Conservation (phyloP, 1,284 basidiomycete genomes). For the Ganoderma multipileum region DNA sequence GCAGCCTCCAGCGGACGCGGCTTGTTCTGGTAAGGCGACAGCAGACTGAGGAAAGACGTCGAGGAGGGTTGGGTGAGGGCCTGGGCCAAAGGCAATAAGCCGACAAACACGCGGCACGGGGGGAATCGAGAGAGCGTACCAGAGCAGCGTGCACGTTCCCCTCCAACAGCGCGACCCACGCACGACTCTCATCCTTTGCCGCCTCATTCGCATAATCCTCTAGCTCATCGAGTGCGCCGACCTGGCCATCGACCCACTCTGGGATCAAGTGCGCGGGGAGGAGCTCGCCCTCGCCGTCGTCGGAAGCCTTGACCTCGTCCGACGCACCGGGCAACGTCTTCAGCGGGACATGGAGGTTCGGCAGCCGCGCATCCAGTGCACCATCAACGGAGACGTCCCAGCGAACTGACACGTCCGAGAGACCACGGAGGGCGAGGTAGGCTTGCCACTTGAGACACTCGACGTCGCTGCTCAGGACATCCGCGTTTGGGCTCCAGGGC, state of each 20-base stretch:
- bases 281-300: conserved; percentile 52
- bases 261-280: conserved; percentile 72
- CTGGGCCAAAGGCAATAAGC: conserved; percentile 45
- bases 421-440: conserved; percentile 73
- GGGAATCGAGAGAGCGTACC: conserved; percentile 47
- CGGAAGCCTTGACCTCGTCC: conserved; percentile 33
- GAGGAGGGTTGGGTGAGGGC: conserved; percentile 52
- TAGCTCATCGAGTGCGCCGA: conserved; percentile 52
- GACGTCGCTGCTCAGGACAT: conserved; percentile 72
- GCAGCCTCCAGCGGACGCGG: conserved; percentile 46
- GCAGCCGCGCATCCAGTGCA: conserved; percentile 68
- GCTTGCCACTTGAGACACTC: conserved; percentile 89
- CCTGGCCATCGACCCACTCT: conserved; percentile 67
- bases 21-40: conserved; percentile 45
- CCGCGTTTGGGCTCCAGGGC: conserved; percentile 44
- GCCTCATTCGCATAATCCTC: conserved; percentile 70
- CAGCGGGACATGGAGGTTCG: conserved; percentile 61
- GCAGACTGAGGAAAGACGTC: conserved; percentile 44
- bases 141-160: conserved; percentile 76
- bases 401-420: conserved; percentile 58
- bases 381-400: conserved; percentile 74
- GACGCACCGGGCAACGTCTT: conserved; percentile 26
- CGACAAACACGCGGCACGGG: not conserved
- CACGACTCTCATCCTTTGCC: conserved; percentile 74
- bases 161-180: conserved; percentile 80